Evolutionary conservation across 805 yeast species (phyloP).

Genomic region (Priceomyces medius): DNA sequence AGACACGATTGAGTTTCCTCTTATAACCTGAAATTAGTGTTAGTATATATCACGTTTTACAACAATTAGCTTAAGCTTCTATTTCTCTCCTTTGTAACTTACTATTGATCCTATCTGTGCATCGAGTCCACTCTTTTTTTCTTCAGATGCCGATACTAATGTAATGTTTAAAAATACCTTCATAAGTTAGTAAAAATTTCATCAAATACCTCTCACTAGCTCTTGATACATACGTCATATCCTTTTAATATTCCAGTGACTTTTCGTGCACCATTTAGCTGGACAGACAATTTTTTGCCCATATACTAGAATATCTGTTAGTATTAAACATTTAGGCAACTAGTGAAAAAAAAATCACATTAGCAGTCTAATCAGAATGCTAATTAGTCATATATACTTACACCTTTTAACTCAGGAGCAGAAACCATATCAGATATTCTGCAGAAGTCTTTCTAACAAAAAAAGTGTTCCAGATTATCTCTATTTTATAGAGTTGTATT

Average conservation of each 20-base stretch:
- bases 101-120: slow-evolving; percentile 64
- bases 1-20: slow-evolving; percentile 78
- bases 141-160: slow-evolving; percentile 69
- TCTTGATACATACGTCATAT: slow-evolving; percentile 55
- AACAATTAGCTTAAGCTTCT: too few species aligned
- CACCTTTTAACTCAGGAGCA: slow-evolving; percentile 60
- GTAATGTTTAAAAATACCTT: slow-evolving; percentile 69
- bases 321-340: slow-evolving; percentile 2
- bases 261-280: slow-evolving; percentile 74
- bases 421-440: slow-evolving; percentile 42
- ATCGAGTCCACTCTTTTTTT: slow-evolving; percentile 47
- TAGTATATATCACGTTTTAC: too few species aligned
- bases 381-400: slow-evolving; percentile 30
- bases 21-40: slow-evolving; percentile 41
- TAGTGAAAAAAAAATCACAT: too few species aligned
- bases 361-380: neutral
- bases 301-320: slow-evolving; percentile 51
- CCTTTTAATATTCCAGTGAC: slow-evolving; percentile 84
- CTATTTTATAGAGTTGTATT: neutral
- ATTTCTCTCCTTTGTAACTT: too few species aligned
- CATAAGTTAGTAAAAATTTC: slow-evolving; percentile 5
- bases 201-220: neutral
- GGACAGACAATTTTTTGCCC: slow-evolving; percentile 72
- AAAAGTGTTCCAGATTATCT: neutral
- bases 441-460: neutral